These are phyloP conservation scores for Rhododendron griersonianum DNA, from an alignment of 148 eudicot species.

Conservation along the genomic window DNA sequence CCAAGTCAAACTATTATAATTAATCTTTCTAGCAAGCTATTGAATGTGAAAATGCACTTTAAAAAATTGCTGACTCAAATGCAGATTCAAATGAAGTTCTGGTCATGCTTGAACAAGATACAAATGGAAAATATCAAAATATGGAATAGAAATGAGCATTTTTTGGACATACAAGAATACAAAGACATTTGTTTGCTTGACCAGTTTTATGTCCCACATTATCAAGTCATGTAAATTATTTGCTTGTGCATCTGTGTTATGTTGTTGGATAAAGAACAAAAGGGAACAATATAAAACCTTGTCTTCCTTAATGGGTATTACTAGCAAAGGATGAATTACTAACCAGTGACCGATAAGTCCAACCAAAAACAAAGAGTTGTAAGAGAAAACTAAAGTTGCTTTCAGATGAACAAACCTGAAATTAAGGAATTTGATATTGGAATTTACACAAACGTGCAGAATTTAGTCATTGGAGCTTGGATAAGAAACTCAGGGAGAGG, in stretches of 20 bases:
- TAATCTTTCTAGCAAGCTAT: background rate
- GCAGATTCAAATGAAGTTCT: background rate
- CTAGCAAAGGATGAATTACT: background rate
- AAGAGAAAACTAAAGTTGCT: background rate
- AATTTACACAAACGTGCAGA: background rate
- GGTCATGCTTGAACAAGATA: background rate
- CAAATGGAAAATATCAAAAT: background rate
- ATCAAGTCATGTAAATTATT: background rate
- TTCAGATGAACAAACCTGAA: background rate
- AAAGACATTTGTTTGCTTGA: background rate
- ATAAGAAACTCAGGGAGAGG: background rate
- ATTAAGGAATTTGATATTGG: background rate
- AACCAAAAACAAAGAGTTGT: background rate
- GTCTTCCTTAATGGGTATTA: background rate
- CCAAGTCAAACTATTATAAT: slow-evolving; percentile 7
- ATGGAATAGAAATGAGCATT: background rate
- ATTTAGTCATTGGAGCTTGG: background rate
- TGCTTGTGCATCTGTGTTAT: background rate
- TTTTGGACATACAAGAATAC: background rate
- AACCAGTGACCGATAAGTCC: background rate
- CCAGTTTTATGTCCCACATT: background rate
- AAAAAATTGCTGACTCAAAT: background rate
- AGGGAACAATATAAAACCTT: background rate
- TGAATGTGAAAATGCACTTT: background rate
- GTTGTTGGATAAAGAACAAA: background rate